Percentiles rank a stretch among this genome's conserved stretches.
Conservation (phyloP, 2,329 filamentous ascomycete genomes). For the Drechslera avenae region DNA sequence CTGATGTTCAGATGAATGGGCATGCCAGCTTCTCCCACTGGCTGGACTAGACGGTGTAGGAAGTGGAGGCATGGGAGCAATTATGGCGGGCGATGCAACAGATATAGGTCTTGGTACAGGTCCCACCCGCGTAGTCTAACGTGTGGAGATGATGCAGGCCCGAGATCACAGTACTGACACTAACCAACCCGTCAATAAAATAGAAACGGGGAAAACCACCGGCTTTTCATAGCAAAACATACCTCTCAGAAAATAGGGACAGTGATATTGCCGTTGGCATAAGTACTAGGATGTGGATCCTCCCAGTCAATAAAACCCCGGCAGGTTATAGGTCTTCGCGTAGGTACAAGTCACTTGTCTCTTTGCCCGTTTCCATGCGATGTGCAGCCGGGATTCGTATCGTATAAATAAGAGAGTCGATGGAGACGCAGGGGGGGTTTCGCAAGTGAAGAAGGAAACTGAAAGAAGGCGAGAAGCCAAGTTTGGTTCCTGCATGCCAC, state of each 20-base stretch:
- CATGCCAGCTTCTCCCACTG: conserved; percentile 17
- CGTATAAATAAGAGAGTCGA: conserved; percentile 24
- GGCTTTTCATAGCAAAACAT: conserved; percentile 39
- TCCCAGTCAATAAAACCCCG: conserved; percentile 33
- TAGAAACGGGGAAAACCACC: conserved; percentile 20
- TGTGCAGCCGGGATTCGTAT: conserved; percentile 32
- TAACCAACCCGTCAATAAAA: conserved; percentile 38
- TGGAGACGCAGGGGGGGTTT: too few relatives aligned
- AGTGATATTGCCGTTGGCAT: conserved; percentile 40
- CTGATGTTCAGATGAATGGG: conserved; percentile 3
- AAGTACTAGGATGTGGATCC: conserved; percentile 40
- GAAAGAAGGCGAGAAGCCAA: too few relatives aligned
- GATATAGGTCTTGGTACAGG: conserved; percentile 22
- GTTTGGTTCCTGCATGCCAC: too few relatives aligned
- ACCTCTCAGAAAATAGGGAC: conserved; percentile 29
- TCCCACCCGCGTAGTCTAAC: conserved; percentile 24
- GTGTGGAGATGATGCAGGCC: conserved; percentile 36
- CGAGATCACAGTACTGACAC: conserved; percentile 11
- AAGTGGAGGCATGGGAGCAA: conserved; percentile 40
- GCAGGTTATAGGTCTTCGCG: conserved; percentile 25
- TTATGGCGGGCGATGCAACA: conserved; percentile 15
- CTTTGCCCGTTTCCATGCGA: conserved; percentile 26
- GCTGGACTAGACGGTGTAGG: conserved; percentile 19
- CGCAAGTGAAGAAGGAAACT: too few relatives aligned
- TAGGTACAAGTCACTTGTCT: conserved; percentile 11